Evolutionary conservation across 257 asterid genomes (phyloP).

Genomic region (Perilla frutescens): DNA sequence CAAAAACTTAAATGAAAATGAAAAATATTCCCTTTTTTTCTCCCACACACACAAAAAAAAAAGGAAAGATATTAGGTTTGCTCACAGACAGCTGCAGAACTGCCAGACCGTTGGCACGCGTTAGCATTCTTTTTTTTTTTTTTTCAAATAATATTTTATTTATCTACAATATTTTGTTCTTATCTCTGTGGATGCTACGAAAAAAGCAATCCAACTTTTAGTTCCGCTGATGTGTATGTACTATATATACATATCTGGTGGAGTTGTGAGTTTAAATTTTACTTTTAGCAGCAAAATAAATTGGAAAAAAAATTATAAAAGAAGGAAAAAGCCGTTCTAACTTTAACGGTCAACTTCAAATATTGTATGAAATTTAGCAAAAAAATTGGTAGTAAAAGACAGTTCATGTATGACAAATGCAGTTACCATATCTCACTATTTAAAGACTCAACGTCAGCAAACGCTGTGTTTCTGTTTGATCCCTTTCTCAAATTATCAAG

Average conservation of each 20-base stretch:
- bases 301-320: neutral
- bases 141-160: neutral
- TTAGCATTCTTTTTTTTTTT: no score
- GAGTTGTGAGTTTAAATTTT: no score
- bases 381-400: constrained; percentile 28
- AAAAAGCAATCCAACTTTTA: constrained; percentile 23
- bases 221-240: neutral
- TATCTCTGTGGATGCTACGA: constrained; percentile 5
- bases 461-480: neutral
- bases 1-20: no score
- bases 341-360: constrained; percentile 28
- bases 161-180: constrained; percentile 4
- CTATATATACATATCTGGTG: no score
- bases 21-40: no score
- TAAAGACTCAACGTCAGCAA: constrained; percentile 3
- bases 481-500: neutral
- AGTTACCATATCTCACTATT: constrained; percentile 34
- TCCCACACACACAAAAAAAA: no score
- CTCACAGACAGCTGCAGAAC: no score
- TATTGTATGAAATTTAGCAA: constrained; percentile 17
- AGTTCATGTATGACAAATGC: constrained; percentile 34
- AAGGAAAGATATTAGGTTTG: no score
- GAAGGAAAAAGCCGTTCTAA: neutral
- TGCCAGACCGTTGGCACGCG: no score
- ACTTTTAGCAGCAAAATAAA: no score